Evolutionary conservation across 2,329 filamentous ascomycete genomes (phyloP).

Genomic region (Atkinsonella texensis): DNA sequence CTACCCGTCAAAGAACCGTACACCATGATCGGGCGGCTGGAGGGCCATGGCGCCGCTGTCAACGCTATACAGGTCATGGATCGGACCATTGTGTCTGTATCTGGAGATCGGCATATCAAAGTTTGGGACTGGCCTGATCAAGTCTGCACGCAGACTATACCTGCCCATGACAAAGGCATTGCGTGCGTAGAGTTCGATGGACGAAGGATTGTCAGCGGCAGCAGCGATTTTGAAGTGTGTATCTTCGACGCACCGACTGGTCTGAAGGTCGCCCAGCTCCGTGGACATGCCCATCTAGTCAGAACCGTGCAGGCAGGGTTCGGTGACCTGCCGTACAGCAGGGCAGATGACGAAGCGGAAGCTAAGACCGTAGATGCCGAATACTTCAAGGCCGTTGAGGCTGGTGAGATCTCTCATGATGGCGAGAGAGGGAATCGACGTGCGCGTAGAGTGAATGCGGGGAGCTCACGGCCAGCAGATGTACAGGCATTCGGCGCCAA

Average conservation of each 20-base stretch:
- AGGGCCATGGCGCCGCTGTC: slow-evolving; percentile 82
- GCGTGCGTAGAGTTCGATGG: slow-evolving; percentile 96
- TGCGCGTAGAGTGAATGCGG: slow-evolving; percentile 47
- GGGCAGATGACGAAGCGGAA: slow-evolving; percentile 59
- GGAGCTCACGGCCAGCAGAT: slow-evolving; percentile 62
- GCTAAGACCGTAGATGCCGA: slow-evolving; percentile 61
- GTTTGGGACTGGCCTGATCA: slow-evolving; percentile 85
- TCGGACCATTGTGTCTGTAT: slow-evolving; percentile 83
- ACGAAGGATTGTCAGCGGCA: slow-evolving; percentile 84
- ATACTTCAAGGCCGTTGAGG: slow-evolving; percentile 52
- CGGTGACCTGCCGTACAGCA: slow-evolving; percentile 72
- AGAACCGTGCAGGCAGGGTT: slow-evolving; percentile 93
- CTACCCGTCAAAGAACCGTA: slow-evolving; percentile 51
- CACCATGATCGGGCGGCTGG: slow-evolving; percentile 64
- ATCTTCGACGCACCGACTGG: slow-evolving; percentile 83
- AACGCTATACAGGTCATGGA: slow-evolving; percentile 89
- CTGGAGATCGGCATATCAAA: slow-evolving; percentile 86
- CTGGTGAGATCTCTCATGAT: slow-evolving; percentile 32
- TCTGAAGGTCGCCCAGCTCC: slow-evolving; percentile 78
- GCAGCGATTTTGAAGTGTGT: slow-evolving; percentile 89
- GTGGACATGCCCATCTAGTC: slow-evolving; percentile 73
- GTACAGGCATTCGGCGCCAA: slow-evolving; percentile 74
- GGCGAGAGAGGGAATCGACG: slow-evolving; percentile 20
- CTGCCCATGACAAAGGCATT: slow-evolving; percentile 88
- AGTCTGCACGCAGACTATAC: slow-evolving; percentile 61